Conservation (phyloP, 2,329 filamentous ascomycete genomes). For the Tolypocladium amazonense region DNA sequence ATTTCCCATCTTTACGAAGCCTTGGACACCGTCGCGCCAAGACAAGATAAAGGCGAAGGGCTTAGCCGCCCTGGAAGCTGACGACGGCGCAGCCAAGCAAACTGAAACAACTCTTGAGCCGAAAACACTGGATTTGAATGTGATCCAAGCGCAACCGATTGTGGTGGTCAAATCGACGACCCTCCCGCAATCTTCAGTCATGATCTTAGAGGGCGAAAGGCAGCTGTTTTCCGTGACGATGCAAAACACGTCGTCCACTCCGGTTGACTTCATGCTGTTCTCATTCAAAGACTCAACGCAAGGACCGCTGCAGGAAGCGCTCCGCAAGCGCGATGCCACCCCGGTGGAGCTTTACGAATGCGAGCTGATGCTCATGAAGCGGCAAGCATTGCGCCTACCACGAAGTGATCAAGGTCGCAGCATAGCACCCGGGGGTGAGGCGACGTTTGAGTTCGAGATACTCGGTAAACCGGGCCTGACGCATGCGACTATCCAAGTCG, state of each 20-base stretch:
- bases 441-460: constrained; percentile 73
- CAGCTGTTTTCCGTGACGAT: constrained; percentile 69
- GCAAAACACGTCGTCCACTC: constrained; percentile 64
- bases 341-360: constrained; percentile 77
- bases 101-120: constrained; percentile 31
- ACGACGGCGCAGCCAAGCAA: constrained; percentile 26
- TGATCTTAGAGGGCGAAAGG: constrained; percentile 86
- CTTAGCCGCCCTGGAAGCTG: constrained; percentile 43
- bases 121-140: constrained; percentile 52
- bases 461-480: constrained; percentile 79
- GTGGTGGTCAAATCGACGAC: constrained; percentile 66
- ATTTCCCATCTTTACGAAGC: constrained; percentile 72
- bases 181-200: constrained; percentile 73
- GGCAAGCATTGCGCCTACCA: constrained; percentile 54
- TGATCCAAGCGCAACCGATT: constrained; percentile 70
- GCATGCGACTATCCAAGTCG: constrained; percentile 67
- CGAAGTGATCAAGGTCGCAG: constrained; percentile 41
- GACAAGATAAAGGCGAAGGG: constrained; percentile 70
- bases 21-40: constrained; percentile 62
- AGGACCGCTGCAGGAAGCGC: constrained; percentile 60
- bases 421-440: constrained; percentile 57
- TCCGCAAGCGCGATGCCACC: constrained; percentile 66
- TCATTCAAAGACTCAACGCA: constrained; percentile 87
- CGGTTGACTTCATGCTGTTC: constrained; percentile 76
- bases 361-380: constrained; percentile 66